Conservation (phyloP, 208 protist genomes). For the Trypanosomatidae sp. region DNA sequence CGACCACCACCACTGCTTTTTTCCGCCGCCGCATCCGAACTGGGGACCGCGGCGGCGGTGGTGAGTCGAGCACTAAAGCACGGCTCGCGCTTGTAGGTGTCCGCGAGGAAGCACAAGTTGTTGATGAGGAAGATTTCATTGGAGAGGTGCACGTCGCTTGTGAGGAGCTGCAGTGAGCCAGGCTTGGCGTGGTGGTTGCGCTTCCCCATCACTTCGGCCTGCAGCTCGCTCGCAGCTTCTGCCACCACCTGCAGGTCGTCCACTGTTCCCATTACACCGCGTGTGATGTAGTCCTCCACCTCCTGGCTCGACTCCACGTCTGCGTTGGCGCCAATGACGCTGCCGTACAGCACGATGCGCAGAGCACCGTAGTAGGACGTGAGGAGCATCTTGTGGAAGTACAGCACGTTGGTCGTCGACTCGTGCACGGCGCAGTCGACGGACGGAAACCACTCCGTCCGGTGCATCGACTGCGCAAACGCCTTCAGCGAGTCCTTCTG, state of each 20-base stretch:
- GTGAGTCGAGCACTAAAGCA: constrained; percentile 54
- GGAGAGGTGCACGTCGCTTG: constrained; percentile 32
- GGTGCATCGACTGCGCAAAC: constrained; percentile 33
- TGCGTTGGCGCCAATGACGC: constrained; percentile 35
- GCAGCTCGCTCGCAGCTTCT: constrained; percentile 50
- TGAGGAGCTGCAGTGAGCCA: constrained; percentile 23
- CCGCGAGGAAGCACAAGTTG: constrained; percentile 69
- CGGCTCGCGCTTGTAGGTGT: constrained; percentile 67
- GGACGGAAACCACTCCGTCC: constrained; percentile 76
- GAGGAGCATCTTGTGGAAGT: constrained; percentile 83
- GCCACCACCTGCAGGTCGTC: constrained; percentile 68
- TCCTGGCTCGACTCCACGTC: constrained; percentile 54
- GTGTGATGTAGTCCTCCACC: constrained; percentile 61
- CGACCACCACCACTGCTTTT: no score
- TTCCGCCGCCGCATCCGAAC: constrained; percentile 1
- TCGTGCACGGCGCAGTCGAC: constrained; percentile 81
- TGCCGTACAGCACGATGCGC: constrained; percentile 67
- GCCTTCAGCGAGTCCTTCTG: constrained; percentile 44
- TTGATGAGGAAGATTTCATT: constrained; percentile 79
- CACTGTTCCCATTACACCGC: constrained; percentile 58
- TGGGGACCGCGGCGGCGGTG: no score
- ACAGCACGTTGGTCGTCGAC: constrained; percentile 71
- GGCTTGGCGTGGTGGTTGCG: constrained; percentile 23
- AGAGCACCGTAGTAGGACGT: constrained; percentile 70
- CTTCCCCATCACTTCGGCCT: constrained; percentile 28